A percentile compares a stretch with the other conserved stretches of the same genome.
These are phyloP conservation scores for Colletotrichum sp. DNA, from an alignment of 2,329 filamentous ascomycete genomes.

Conservation along the genomic window DNA sequence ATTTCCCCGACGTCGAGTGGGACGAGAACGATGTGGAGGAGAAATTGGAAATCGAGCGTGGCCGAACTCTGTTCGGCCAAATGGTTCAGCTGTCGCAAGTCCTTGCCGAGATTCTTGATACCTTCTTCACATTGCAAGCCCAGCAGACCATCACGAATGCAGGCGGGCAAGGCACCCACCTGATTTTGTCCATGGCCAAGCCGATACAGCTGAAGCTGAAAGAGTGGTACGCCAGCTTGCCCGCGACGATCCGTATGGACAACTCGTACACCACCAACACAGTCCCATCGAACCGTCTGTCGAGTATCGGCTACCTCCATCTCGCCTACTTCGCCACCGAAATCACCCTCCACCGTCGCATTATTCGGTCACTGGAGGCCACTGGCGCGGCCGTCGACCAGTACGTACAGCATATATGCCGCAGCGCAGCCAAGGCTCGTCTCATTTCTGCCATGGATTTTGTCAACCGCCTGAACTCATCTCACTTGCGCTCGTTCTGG, in stretches of 20 bases:
- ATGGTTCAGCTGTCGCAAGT: slow-evolving; percentile 79
- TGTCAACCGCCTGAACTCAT: slow-evolving; percentile 87
- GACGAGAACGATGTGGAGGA: slow-evolving; percentile 67
- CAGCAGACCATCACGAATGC: slow-evolving; percentile 71
- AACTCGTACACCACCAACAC: slow-evolving; percentile 48
- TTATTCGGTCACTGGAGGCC: slow-evolving; percentile 76
- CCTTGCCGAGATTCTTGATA: slow-evolving; percentile 80
- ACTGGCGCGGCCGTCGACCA: slow-evolving; percentile 62
- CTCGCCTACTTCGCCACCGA: slow-evolving; percentile 93
- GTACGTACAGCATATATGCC: slow-evolving; percentile 90
- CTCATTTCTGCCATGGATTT: slow-evolving; percentile 98
- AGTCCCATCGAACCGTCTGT: slow-evolving; percentile 50
- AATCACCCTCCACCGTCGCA: slow-evolving; percentile 90
- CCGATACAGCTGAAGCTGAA: slow-evolving; percentile 83
- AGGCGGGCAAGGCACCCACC: slow-evolving; percentile 71
- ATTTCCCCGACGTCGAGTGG: slow-evolving; percentile 76
- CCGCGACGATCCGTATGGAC: slow-evolving; percentile 70
- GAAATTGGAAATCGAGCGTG: slow-evolving; percentile 69
- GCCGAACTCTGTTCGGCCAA: slow-evolving; percentile 73
- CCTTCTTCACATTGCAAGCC: slow-evolving; percentile 82
- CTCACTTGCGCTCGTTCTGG: slow-evolving; percentile 92
- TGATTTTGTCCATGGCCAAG: slow-evolving; percentile 78
- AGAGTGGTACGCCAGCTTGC: slow-evolving; percentile 80
- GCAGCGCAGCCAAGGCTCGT: slow-evolving; percentile 90
- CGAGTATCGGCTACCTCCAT: slow-evolving; percentile 79